Conservation (phyloP, 768 basidiomycete genomes). For the Cantharellus anzutake region DNA sequence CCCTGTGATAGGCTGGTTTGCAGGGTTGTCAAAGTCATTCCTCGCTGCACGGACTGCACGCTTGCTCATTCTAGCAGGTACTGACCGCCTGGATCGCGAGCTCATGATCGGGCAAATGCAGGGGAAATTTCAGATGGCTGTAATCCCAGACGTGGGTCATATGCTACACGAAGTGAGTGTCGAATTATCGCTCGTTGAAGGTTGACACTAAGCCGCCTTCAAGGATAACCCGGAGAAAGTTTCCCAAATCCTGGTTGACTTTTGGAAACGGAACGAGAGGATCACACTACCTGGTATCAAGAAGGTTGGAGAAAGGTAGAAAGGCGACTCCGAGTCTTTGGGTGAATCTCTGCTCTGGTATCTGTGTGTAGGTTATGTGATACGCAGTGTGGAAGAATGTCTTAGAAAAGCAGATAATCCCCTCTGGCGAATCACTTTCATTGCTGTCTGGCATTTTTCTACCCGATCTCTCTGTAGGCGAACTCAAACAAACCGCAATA, state of each 20-base stretch:
- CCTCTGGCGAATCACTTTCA: too few relatives aligned
- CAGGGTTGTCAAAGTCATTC: slow-evolving; percentile 61
- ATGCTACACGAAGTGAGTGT: slow-evolving; percentile 70
- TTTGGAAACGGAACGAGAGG: slow-evolving; percentile 79
- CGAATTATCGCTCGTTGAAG: not conserved
- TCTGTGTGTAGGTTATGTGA: too few relatives aligned
- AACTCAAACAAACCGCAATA: too few relatives aligned
- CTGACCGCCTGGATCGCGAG: slow-evolving; percentile 80
- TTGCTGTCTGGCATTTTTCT: too few relatives aligned
- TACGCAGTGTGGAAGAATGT: too few relatives aligned
- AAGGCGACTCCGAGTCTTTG: too few relatives aligned
- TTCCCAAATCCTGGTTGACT: slow-evolving; percentile 67
- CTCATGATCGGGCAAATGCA: slow-evolving; percentile 97
- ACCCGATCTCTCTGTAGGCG: too few relatives aligned
- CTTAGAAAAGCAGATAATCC: too few relatives aligned
- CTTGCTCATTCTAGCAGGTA: slow-evolving; percentile 76
- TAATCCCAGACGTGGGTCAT: slow-evolving; percentile 77
- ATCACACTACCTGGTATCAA: slow-evolving; percentile 37
- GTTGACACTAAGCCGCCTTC: not conserved
- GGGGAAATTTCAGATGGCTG: slow-evolving; percentile 85
- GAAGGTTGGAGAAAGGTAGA: slow-evolving; percentile 29
- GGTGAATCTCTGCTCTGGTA: too few relatives aligned
- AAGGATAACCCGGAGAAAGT: slow-evolving; percentile 75
- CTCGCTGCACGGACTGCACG: slow-evolving; percentile 61
- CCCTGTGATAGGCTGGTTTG: slow-evolving; percentile 63